Percentiles rank a stretch among this genome's conserved stretches.
phyloP scores from a whole-genome alignment of 2,329 filamentous ascomycete genomes.

The Fusarium staphyleae region DNA sequence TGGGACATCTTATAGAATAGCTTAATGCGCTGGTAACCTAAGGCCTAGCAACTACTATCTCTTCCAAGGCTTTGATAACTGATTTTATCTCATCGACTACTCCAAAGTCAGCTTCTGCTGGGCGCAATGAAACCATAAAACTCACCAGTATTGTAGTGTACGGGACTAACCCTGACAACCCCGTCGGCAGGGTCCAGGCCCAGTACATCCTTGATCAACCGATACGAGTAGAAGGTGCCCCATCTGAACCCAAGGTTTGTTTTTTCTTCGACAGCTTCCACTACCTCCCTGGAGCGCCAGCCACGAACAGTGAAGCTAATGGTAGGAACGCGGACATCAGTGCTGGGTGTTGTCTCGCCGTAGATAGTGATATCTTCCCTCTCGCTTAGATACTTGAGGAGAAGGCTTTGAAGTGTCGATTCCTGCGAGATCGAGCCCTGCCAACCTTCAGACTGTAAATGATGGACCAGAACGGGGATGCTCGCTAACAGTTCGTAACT shows the following conservation, averaged over 20 bases:
- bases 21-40: too few species aligned
- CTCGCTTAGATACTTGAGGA: constrained; percentile 65
- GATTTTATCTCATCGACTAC: too few species aligned
- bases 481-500: constrained; percentile 74
- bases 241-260: constrained; percentile 69
- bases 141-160: constrained; percentile 75
- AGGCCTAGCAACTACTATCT: too few species aligned
- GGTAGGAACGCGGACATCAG: constrained; percentile 64
- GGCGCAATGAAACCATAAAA: too few species aligned
- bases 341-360: constrained; percentile 60
- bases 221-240: constrained; percentile 73
- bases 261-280: constrained; percentile 66
- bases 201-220: constrained; percentile 66
- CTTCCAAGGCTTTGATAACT: too few species aligned
- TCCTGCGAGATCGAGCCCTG: constrained; percentile 64
- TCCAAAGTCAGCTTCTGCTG: too few species aligned
- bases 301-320: constrained; percentile 71
- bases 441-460: constrained; percentile 63
- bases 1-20: too few species aligned
- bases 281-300: constrained; percentile 61
- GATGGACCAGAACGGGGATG: constrained; percentile 67
- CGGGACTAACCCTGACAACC: constrained; percentile 72
- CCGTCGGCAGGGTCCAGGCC: constrained; percentile 63
- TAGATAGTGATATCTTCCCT: constrained; percentile 63
- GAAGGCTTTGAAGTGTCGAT: constrained; percentile 60